Conservation (phyloP, 768 basidiomycete genomes). For the Phaffia tasmanica region DNA sequence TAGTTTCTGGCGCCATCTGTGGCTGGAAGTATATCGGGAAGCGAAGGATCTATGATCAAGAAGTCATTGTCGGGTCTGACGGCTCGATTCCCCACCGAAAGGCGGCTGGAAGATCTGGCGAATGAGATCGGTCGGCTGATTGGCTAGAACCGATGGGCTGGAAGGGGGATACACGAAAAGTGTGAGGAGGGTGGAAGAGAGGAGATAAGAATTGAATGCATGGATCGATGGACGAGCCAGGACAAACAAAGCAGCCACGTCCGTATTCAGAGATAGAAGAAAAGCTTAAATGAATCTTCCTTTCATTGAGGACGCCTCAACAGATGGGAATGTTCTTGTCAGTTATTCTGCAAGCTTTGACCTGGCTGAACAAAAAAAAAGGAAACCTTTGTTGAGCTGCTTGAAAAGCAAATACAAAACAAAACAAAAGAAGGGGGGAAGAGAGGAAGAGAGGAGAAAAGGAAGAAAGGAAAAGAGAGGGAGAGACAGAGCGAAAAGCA, state of each 20-base stretch:
- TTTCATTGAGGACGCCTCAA: conserved; percentile 32
- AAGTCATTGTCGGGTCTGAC: conserved; percentile 13
- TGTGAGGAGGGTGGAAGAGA: conserved; percentile 2
- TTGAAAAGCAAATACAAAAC: conserved; percentile 6
- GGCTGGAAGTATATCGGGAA: conserved; percentile 13
- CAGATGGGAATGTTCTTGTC: neutral
- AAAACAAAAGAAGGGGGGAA: neutral
- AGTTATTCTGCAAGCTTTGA: too few relatives aligned
- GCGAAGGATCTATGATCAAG: conserved; percentile 20
- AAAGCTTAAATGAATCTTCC: conserved; percentile 29
- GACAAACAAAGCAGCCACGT: neutral
- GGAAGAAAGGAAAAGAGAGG: neutral
- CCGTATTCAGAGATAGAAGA: neutral
- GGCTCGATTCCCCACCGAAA: conserved; percentile 8
- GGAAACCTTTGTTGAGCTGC: conserved; percentile 1
- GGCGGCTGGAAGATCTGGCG: conserved; percentile 2
- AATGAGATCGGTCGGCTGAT: conserved; percentile 14
- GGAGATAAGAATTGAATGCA: neutral
- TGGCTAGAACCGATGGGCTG: conserved; percentile 27
- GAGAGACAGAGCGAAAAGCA: too few relatives aligned
- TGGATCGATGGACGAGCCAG: neutral
- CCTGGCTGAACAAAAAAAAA: too few relatives aligned
- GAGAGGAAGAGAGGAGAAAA: neutral
- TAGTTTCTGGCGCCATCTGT: conserved; percentile 9
- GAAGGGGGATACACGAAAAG: conserved; percentile 31